Base-by-base conservation (phyloP, 331 rosid genomes). In the Arachis monticola region DNA sequence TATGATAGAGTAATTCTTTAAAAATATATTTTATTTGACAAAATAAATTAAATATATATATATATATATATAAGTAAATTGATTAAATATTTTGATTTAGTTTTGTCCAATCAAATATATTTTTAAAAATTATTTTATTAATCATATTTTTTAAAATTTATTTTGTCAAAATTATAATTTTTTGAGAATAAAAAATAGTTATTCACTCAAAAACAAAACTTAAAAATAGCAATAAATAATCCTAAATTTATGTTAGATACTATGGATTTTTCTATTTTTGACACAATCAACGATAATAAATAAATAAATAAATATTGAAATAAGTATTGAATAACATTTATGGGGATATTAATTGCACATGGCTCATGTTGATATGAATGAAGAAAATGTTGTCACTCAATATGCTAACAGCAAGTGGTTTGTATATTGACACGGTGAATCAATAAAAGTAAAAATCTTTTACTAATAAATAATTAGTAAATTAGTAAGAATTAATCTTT, bases 211-310 rank as follows among this genome's bases (percentile, higher is more conserved):
- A 67, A 72, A 35, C 40, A 35, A 46, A 17, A 17, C 22, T 17
- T 17, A 17, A 17, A 17, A 17, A 17, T 17, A 17, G 22, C 22
- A 17, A 17, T 17, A 17, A 17, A 17, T 17, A 17, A 17, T 17
- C 22, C 22, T 17, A 17, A 17, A 17, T 17, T 17, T 17, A 17
- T 17, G 22, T 17, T 17, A 17, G 22, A 17, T 17, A 17, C 22
- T 17, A 17, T 17, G 22, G 22, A 17, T 17, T 17, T 17, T 46
- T 52, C 5, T 8, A 46, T 32, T 58, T 72, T 74, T 74, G 74
- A 72, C 72, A 40, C 74, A 79, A 72, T 61, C 57, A 48, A 51
- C 57, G 5, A 51, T 51, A 17, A 51, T 11, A 5, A 51, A 51
- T 51, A 12, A 51, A 35, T 35, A 35, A 35, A 35, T 2, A 35